Conservation (phyloP, 2,329 filamentous ascomycete genomes). For the Fusarium continuum region DNA sequence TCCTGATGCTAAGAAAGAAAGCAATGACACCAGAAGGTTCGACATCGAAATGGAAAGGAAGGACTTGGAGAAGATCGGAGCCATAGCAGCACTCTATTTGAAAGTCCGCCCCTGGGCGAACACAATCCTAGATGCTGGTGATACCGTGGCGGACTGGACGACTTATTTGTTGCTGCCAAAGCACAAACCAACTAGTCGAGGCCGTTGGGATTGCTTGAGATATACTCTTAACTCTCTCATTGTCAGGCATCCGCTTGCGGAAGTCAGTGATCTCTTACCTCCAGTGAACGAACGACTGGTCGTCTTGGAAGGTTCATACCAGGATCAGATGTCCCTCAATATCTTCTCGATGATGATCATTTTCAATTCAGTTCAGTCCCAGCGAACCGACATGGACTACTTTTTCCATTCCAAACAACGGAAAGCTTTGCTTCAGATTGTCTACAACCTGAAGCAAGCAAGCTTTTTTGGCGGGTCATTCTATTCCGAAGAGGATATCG, state of each 20-base stretch:
- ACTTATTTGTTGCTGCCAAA: constrained; percentile 73
- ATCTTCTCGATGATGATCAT: constrained; percentile 85
- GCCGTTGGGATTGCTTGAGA: constrained; percentile 70
- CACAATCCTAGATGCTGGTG: constrained; percentile 60
- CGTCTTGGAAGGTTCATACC: constrained; percentile 80
- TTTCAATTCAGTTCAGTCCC: constrained; percentile 88
- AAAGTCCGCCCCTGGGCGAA: constrained; percentile 83
- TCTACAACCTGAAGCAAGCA: constrained; percentile 82
- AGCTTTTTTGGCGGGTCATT: constrained; percentile 88
- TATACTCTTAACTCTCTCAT: constrained; percentile 81
- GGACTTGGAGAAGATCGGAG: constrained; percentile 72
- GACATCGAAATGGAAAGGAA: constrained; percentile 63
- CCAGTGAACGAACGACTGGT: constrained; percentile 76
- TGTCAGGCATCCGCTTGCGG: constrained; percentile 78
- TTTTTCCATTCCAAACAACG: constrained; percentile 83
- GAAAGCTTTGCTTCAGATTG: constrained; percentile 71
- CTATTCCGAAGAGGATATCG: constrained; percentile 71
- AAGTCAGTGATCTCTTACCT: constrained; percentile 76
- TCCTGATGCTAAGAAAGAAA: background rate
- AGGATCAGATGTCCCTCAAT: constrained; percentile 85
- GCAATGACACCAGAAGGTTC: constrained; percentile 41
- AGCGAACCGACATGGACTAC: constrained; percentile 84
- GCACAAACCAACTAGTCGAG: constrained; percentile 60
- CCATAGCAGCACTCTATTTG: constrained; percentile 75
- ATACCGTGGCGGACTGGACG: constrained; percentile 73